A percentile compares a stretch with the other conserved stretches of the same genome.
Conservation (phyloP, 768 basidiomycete genomes). For the Kwoniella europaea region DNA sequence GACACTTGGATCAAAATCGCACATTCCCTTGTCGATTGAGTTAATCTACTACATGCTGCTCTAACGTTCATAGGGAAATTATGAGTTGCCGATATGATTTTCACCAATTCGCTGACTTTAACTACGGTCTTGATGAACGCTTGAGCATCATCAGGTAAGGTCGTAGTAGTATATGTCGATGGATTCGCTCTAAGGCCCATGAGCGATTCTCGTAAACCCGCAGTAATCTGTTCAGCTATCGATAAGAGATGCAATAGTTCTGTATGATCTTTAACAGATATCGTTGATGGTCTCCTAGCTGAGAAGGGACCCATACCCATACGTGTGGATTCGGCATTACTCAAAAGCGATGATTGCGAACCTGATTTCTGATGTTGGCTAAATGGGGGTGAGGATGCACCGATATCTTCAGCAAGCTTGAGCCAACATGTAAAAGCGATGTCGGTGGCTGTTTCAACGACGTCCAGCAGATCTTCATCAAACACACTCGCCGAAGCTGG, state of each 20-base stretch:
- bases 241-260: conserved; percentile 60
- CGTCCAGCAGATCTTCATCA: conserved; percentile 77
- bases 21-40: conserved; percentile 83
- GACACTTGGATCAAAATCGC: conserved; percentile 85
- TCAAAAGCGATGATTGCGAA: conserved; percentile 22
- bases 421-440: conserved; percentile 82
- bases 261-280: conserved; percentile 42
- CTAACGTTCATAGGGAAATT: conserved; percentile 69
- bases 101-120: conserved; percentile 74
- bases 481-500: conserved; percentile 68
- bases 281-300: conserved; percentile 26
- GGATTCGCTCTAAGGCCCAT: conserved; percentile 67
- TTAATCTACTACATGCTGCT: conserved; percentile 74
- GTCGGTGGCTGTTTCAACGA: conserved; percentile 77
- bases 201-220: conserved; percentile 68
- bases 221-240: conserved; percentile 70
- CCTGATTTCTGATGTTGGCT: conserved; percentile 30
- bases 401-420: conserved; percentile 74
- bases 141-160: conserved; percentile 77
- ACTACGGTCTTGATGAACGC: conserved; percentile 83
- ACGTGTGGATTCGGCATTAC: background rate
- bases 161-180: conserved; percentile 65
- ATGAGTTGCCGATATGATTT: conserved; percentile 64
- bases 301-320: background rate
- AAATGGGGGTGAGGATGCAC: conserved; percentile 34